A percentile compares a stretch with the other conserved stretches of the same genome.
phyloP scores from a whole-genome alignment of 345 rosid species.

The Clausena lansium region DNA sequence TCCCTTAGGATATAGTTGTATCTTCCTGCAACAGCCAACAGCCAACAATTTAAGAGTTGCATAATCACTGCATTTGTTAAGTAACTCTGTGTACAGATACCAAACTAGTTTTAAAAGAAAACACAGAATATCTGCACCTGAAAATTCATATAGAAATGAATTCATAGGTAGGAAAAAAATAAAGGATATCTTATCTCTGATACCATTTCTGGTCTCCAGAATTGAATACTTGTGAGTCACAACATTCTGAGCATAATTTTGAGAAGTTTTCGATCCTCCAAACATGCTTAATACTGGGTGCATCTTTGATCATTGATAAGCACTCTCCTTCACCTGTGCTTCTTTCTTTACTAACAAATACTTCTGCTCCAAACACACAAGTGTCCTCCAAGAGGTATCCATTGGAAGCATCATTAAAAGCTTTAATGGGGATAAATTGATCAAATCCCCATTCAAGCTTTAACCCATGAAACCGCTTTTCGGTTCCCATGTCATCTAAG shows the following conservation, averaged over 20 bases:
- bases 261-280: conserved; percentile 47
- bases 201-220: conserved; percentile 42
- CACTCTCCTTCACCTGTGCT: conserved; percentile 37
- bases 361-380: conserved; percentile 46
- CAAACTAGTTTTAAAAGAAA: too few relatives aligned
- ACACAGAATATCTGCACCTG: too few relatives aligned
- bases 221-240: conserved; percentile 23
- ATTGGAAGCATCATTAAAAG: conserved; percentile 25
- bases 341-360: conserved; percentile 36
- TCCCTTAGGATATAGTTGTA: conserved; percentile 37
- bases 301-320: conserved; percentile 30
- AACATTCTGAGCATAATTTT: conserved; percentile 1
- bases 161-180: too few relatives aligned
- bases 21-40: conserved; percentile 32
- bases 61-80: too few relatives aligned
- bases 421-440: conserved; percentile 22
- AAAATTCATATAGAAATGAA: too few relatives aligned
- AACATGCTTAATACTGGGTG: conserved; percentile 4
- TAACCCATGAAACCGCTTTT: conserved; percentile 33
- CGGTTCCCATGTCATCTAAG: conserved; percentile 30
- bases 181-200: background rate
- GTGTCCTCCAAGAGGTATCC: conserved; percentile 41
- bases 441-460: conserved; percentile 46
- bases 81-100: too few relatives aligned
- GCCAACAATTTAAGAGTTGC: background rate